These are phyloP conservation scores for Beauveria pseudobassiana DNA, from an alignment of 2,329 filamentous ascomycete species.

Conservation along the genomic window DNA sequence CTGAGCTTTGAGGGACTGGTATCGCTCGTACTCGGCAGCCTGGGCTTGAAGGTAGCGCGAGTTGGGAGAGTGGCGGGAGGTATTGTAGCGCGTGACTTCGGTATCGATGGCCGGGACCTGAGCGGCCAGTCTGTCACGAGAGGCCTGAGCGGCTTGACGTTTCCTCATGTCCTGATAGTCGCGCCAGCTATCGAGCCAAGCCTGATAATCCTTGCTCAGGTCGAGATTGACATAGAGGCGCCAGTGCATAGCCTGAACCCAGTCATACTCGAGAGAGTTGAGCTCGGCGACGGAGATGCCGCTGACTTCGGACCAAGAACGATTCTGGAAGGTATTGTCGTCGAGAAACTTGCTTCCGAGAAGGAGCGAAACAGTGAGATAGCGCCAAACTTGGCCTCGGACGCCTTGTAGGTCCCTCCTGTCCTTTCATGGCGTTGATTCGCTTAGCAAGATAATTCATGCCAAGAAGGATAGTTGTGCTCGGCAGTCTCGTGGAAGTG, in stretches of 20 bases:
- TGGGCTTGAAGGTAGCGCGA: conserved; percentile 48
- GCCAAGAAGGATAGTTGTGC: conserved; percentile 82
- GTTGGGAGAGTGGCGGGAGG: conserved; percentile 29
- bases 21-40: conserved; percentile 45
- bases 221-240: conserved; percentile 79
- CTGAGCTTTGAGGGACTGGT: conserved; percentile 37
- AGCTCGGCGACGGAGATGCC: conserved; percentile 78
- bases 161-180: conserved; percentile 51
- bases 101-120: conserved; percentile 42
- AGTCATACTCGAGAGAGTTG: conserved; percentile 80
- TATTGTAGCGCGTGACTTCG: conserved; percentile 32
- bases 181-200: conserved; percentile 54
- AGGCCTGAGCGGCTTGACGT: conserved; percentile 39
- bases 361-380: conserved; percentile 77
- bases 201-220: conserved; percentile 62
- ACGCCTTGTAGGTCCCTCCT: conserved; percentile 45
- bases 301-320: conserved; percentile 93
- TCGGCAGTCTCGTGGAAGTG: conserved; percentile 81
- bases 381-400: conserved; percentile 71
- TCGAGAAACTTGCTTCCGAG: conserved; percentile 93
- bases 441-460: conserved; percentile 83
- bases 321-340: conserved; percentile 96
- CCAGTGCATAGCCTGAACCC: conserved; percentile 78
- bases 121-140: conserved; percentile 42
- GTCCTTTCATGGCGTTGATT: conserved; percentile 63